phyloP scores from a whole-genome alignment of 116 monocot genomes.

The Dioscorea cayenensis region DNA sequence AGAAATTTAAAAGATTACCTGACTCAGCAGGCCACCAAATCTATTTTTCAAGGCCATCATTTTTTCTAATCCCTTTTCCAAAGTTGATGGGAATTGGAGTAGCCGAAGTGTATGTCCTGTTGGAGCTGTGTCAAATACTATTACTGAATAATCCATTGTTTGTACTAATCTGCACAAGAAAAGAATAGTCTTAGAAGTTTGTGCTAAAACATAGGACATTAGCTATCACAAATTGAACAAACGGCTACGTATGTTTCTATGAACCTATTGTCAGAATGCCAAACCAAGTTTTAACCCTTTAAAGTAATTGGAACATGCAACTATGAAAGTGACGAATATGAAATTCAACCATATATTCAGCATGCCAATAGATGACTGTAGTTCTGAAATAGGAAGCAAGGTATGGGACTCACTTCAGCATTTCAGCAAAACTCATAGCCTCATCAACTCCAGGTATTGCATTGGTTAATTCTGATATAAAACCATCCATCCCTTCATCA shows the following conservation, averaged over 20 bases:
- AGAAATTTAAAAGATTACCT: conserved; percentile 35
- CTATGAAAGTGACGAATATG: neutral
- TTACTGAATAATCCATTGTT: conserved; percentile 97
- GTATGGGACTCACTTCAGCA: conserved; percentile 66
- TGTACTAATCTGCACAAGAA: conserved; percentile 71
- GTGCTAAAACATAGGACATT: too few relatives aligned
- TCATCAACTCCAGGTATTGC: conserved; percentile 97
- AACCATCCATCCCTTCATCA: conserved; percentile 71
- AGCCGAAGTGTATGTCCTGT: conserved; percentile 91
- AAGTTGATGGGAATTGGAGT: conserved; percentile 84
- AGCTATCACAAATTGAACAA: too few relatives aligned
- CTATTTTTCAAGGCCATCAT: conserved; percentile 79
- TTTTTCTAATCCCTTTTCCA: conserved; percentile 91
- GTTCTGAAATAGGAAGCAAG: neutral
- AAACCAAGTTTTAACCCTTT: too few relatives aligned
- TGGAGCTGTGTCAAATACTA: conserved; percentile 99
- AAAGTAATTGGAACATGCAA: neutral
- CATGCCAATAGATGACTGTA: neutral
- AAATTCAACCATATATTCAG: neutral
- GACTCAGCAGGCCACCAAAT: conserved; percentile 81
- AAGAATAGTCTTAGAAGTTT: conserved; percentile 1
- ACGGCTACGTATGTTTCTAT: too few relatives aligned
- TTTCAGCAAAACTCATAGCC: conserved; percentile 99
- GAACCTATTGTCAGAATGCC: too few relatives aligned
- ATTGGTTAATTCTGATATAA: conserved; percentile 82